Base-by-base conservation (phyloP, 768 basidiomycete species). In the Trametes meyenii region DNA sequence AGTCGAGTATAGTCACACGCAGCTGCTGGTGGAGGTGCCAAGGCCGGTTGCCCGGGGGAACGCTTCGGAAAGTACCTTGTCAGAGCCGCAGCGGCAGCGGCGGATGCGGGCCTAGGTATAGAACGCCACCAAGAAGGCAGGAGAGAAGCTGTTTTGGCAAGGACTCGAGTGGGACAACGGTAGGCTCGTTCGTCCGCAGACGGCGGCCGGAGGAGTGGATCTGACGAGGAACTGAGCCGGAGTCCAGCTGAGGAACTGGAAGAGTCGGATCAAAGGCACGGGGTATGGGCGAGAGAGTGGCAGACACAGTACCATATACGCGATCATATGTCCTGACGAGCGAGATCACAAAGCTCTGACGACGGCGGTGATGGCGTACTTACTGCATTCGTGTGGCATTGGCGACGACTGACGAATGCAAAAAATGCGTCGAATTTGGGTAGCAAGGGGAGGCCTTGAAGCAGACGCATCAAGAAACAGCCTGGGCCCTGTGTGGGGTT, bases 291-390 rank as follows among this genome's bases (percentile, higher is more conserved):
- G 44, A 40, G 50, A 57, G 61, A 26, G 55, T 35, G 51, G 44
- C 17, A 57, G 54, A 52, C 21, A 13, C 24, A 19, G 57, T 29
- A 50, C 49, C 40, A 58, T 17, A 33, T 50, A 44, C 49, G 57
- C 49, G 57, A 58, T 58, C 57, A 58, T 26, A 33, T 11, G 24
- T 29, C 29, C 48, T 46, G 56, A 21, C 46, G 48, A 33, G 19
- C 14, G 38, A 29, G 54, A 54, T 62, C 45, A 57, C 50, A 49
- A 24, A 53, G 56, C 13, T 29, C 40, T 52, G 45, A 58, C 56
- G 48, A 58, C 55, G 46, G 38, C n/a, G 39, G 56, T 62, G 61
- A 54, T 62, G 55, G 55, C 23, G 33, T 23, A 58, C 51, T 62
- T 62, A 21, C 50, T 54, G 50, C 23, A 17, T 61, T 44, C 29